Base-by-base conservation (phyloP, 2,329 filamentous ascomycete genomes). In the Herpotrichia juniperi region DNA sequence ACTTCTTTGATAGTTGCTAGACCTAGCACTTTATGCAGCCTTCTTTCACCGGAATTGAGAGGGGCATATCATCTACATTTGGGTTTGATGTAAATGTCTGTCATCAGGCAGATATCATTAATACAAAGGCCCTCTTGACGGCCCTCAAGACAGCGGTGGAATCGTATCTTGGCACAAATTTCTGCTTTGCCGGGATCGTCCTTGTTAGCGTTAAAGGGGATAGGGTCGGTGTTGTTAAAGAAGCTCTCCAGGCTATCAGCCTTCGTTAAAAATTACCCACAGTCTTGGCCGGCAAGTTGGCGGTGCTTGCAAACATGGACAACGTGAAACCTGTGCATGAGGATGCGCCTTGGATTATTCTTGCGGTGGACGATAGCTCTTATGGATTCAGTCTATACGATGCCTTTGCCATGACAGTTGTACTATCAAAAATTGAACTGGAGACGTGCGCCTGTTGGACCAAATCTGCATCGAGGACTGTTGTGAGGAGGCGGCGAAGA, bases 161-260 rank as follows among this genome's bases (percentile, higher is more conserved):
- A 44, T 43, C 46, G 9, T 57, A 59, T 37, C 54, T 59, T 19
- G 51, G 55, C 12, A 54, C 42, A 11, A 54, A 51, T 32, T 51
- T 59, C 44, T 59, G 54, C 49, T 54, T 48, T 37, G 43, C 47
- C 30, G 37, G 31, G 48, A 37, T 59, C 25, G 16, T n/a, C 35
- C 32, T 56, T 8, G 51, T 50, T 21, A 42, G 30, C 22, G 6
- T 34, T 12, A 24, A 43, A 21, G 24, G 22, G 6, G n/a, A 42
- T 12, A 49, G 48, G 31, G 19, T 17, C 1, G 17, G 25, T 24
- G 42, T 53, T 10, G 51, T 45, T 10, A 17, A 53, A 19, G 48
- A 59, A 37, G 54, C 53, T 37, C 52, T 57, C 26, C 25, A 30
- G 5, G 50, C 47, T 47, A 25, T 55, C 17, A 50, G 53, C 17